Conservation (phyloP, 108 stramenopile species). For the Nannochloropsis salina region DNA sequence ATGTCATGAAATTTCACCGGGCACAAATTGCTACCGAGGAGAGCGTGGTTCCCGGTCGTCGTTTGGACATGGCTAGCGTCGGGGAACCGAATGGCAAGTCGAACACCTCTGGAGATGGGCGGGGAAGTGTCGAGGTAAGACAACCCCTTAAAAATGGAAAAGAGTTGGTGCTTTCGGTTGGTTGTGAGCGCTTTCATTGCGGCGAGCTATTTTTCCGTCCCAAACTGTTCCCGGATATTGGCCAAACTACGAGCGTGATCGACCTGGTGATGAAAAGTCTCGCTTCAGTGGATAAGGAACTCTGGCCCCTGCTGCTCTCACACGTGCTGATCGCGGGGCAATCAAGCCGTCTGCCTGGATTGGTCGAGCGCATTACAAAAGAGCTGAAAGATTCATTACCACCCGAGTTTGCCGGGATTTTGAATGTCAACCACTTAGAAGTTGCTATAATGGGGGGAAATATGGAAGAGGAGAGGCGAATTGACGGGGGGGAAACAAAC, state of each 20-base stretch:
- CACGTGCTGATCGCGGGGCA: constrained; percentile 12
- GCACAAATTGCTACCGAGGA: not conserved
- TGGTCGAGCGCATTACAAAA: not conserved
- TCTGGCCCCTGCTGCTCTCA: not conserved
- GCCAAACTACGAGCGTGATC: not conserved
- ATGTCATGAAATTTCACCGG: not conserved
- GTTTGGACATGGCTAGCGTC: not conserved
- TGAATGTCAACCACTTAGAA: not conserved
- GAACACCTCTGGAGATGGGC: not conserved
- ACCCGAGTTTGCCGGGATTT: not conserved
- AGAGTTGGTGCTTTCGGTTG: not conserved
- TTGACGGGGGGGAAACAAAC: not conserved
- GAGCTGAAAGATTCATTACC: not conserved
- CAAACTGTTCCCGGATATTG: constrained; percentile 17
- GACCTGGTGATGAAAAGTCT: constrained; percentile 17
- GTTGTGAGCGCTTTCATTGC: not conserved
- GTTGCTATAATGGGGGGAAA: too few relatives aligned
- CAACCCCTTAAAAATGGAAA: not conserved
- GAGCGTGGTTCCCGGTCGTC: not conserved
- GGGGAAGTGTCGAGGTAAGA: not conserved
- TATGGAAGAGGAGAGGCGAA: too few relatives aligned
- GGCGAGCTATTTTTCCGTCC: constrained; percentile 10
- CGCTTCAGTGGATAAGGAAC: not conserved
- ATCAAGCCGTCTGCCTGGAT: not conserved
- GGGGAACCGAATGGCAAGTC: not conserved